Evolutionary conservation across 768 basidiomycete genomes (phyloP).

Genomic region (Flagelloscypha sp.): DNA sequence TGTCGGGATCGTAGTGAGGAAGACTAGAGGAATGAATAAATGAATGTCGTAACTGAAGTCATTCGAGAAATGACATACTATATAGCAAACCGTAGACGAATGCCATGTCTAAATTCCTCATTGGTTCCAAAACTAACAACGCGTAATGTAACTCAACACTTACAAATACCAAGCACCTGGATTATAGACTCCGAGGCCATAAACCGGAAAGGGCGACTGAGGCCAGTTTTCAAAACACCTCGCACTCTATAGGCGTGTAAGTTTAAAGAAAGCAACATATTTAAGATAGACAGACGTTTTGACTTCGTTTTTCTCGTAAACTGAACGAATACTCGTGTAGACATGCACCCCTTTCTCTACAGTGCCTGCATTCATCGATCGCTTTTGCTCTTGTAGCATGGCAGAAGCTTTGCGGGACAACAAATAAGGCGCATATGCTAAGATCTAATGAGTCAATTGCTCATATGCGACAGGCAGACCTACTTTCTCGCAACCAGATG

Average conservation of each 20-base stretch:
- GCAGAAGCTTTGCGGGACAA: slow-evolving; percentile 31
- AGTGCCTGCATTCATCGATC: slow-evolving; percentile 36
- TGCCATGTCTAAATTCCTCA: no score
- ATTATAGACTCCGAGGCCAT: slow-evolving; percentile 57
- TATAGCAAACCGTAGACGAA: slow-evolving; percentile 60
- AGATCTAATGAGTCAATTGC: neutral
- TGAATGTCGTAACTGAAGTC: neutral
- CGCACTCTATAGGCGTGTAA: slow-evolving; percentile 19
- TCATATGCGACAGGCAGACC: slow-evolving; percentile 11
- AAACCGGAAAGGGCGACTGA: slow-evolving; percentile 62
- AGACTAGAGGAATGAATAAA: slow-evolving; percentile 35
- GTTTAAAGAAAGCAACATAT: neutral
- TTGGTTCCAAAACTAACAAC: no score
- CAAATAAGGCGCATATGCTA: slow-evolving; percentile 21
- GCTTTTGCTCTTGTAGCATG: slow-evolving; percentile 38
- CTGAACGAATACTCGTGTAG: slow-evolving; percentile 33
- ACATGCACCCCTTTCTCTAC: slow-evolving; percentile 34
- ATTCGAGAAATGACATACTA: slow-evolving; percentile 27
- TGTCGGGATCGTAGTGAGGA: slow-evolving; percentile 53
- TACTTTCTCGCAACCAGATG: slow-evolving; percentile 57
- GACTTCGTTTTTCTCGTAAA: slow-evolving; percentile 32
- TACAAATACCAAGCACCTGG: slow-evolving; percentile 56
- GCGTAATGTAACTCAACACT: no score
- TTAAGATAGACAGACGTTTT: slow-evolving; percentile 25
- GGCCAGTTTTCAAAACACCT: slow-evolving; percentile 39